These are phyloP conservation scores for Neofusicoccum parvum DNA, from an alignment of 2,329 filamentous ascomycete genomes.

Conservation along the genomic window DNA sequence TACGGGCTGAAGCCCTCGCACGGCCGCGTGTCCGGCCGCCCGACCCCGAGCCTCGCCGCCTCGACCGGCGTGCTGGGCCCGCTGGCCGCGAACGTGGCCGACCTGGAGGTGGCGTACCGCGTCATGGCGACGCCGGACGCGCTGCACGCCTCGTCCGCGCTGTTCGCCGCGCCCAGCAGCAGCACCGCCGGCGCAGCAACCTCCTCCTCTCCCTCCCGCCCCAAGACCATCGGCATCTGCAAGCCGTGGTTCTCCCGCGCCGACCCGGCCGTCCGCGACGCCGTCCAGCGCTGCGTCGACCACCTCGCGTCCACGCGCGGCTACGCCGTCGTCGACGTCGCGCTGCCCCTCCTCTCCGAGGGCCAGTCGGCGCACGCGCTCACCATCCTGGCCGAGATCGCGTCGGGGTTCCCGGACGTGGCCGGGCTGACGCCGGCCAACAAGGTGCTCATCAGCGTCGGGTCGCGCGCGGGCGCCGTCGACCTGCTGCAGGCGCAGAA, in stretches of 20 bases:
- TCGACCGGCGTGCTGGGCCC: conserved; percentile 73
- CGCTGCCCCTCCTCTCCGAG: conserved; percentile 67
- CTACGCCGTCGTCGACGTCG: conserved; percentile 62
- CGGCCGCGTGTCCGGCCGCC: conserved; percentile 64
- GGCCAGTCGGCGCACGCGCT: conserved; percentile 76
- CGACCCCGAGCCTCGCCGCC: conserved; percentile 60
- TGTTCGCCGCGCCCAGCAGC: conserved; percentile 58
- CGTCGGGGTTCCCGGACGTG: conserved; percentile 54
- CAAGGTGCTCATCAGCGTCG: conserved; percentile 68
- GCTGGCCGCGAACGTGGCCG: conserved; percentile 72
- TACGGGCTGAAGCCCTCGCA: conserved; percentile 82
- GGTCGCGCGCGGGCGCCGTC: conserved; percentile 62
- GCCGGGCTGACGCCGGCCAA: conserved; percentile 66
- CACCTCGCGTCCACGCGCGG: conserved; percentile 56
- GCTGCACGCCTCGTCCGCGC: conserved; percentile 58
- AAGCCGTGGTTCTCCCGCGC: conserved; percentile 70
- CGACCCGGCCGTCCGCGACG: conserved; percentile 62
- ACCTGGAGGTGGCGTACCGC: conserved; percentile 81
- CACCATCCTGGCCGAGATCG: conserved; percentile 74
- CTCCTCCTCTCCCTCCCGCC: conserved; percentile 36
- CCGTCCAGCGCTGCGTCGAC: conserved; percentile 65
- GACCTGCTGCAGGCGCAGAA: conserved; percentile 76
- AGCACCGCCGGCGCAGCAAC: no score
- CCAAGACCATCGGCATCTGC: conserved; percentile 70
- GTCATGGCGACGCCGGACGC: conserved; percentile 75